A percentile compares a stretch with the other conserved stretches of the same genome.
Conservation (phyloP, 1,284 basidiomycete species). For the Ganoderma sinense region DNA sequence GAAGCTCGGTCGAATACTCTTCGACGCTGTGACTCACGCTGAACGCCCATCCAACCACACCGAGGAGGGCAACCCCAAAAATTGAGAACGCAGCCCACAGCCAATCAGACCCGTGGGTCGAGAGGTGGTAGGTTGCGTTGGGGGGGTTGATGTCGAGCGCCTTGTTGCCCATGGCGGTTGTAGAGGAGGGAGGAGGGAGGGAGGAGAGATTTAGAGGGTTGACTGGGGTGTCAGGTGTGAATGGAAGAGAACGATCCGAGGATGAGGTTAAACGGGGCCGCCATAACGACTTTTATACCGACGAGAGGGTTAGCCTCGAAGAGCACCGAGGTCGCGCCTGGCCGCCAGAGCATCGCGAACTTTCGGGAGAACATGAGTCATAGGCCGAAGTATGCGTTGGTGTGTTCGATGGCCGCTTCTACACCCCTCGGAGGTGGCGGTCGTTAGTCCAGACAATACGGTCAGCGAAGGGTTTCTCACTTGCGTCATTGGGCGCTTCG, state of each 20-base stretch:
- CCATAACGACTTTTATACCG: constrained; percentile 23
- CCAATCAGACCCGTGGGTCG: constrained; percentile 54
- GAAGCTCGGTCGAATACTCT: constrained; percentile 29
- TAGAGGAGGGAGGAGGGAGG: constrained; percentile 1
- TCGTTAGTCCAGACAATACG: constrained; percentile 17
- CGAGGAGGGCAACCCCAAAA: constrained; percentile 50
- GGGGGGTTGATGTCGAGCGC: constrained; percentile 46
- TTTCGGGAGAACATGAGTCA: constrained; percentile 20
- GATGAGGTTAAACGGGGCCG: not conserved
- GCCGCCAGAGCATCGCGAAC: constrained; percentile 16
- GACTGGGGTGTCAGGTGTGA: not conserved
- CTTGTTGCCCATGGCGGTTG: constrained; percentile 33
- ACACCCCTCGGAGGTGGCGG: constrained; percentile 14
- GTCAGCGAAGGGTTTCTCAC: constrained; percentile 1
- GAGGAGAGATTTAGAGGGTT: constrained; percentile 4
- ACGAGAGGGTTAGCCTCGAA: not conserved
- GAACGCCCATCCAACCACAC: constrained; percentile 48
- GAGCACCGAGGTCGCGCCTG: constrained; percentile 11
- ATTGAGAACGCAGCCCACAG: constrained; percentile 64
- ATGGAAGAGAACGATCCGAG: constrained; percentile 14
- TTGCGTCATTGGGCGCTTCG: constrained; percentile 23
- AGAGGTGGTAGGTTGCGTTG: constrained; percentile 48
- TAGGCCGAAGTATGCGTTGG: constrained; percentile 6
- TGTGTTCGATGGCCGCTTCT: constrained; percentile 12
- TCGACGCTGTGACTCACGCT: constrained; percentile 35